A percentile compares a stretch with the other conserved stretches of the same genome.
Conservation (phyloP, 805 yeast species). For the Maudiozyma turicensis region DNA sequence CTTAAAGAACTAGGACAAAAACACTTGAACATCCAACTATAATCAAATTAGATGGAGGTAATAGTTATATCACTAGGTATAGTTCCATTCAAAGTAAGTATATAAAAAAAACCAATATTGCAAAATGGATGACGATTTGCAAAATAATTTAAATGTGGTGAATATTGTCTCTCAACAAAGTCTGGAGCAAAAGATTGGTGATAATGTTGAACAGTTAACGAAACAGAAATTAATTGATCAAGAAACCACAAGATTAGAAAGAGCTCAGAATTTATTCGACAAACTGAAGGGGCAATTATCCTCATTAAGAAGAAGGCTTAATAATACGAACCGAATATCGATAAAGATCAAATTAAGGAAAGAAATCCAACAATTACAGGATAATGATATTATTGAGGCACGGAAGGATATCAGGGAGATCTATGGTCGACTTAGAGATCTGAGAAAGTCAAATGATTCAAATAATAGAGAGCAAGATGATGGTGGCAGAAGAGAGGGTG, state of each 20-base stretch:
- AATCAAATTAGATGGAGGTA: too few relatives aligned
- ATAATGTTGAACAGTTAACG: conserved; percentile 55
- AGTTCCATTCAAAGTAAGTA: too few relatives aligned
- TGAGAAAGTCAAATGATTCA: conserved; percentile 10
- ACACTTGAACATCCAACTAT: too few relatives aligned
- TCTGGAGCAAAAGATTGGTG: conserved; percentile 64
- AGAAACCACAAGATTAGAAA: conserved; percentile 67
- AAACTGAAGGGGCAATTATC: conserved; percentile 37
- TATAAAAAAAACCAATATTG: background rate
- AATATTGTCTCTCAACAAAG: conserved; percentile 68
- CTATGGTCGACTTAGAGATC: conserved; percentile 34
- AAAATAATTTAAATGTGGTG: conserved; percentile 37
- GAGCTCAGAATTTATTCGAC: conserved; percentile 42
- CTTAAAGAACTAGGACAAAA: too few relatives aligned
- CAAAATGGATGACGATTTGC: conserved; percentile 9
- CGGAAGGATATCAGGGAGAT: conserved; percentile 57
- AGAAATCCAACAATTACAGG: conserved; percentile 44
- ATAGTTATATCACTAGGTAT: too few relatives aligned
- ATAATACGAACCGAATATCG: conserved; percentile 54
- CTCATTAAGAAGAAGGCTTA: conserved; percentile 39
- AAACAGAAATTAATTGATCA: conserved; percentile 55
- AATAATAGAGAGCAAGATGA: conserved; percentile 11
- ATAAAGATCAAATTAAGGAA: conserved; percentile 44
- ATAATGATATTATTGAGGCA: conserved; percentile 44
- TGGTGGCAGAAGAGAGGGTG: conserved; percentile 49